phyloP scores from a whole-genome alignment of 345 rosid species.

The Eucalyptus sp. region DNA sequence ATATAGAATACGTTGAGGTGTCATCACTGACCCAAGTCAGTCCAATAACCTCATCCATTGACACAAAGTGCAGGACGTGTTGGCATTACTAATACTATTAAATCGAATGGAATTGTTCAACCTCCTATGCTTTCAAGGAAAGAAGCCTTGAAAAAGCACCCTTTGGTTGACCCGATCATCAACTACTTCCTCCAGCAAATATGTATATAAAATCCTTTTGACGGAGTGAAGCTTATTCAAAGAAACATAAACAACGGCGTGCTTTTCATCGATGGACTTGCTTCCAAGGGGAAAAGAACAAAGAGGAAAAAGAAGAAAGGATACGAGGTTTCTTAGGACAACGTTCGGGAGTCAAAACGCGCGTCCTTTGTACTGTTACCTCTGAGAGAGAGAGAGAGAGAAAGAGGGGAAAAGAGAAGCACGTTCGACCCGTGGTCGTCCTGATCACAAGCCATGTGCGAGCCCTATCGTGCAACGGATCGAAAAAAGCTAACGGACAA shows the following conservation, averaged over 20 bases:
- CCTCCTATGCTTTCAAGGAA: neutral
- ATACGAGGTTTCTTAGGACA: neutral
- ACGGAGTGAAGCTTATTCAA: neutral
- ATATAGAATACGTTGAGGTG: neutral
- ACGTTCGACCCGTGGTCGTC: neutral
- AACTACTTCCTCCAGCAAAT: neutral
- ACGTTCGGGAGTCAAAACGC: neutral
- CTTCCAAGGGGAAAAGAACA: neutral
- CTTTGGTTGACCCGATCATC: neutral
- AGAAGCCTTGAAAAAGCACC: neutral
- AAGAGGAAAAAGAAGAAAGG: neutral
- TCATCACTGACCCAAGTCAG: neutral
- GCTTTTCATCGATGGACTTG: neutral
- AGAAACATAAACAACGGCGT: neutral
- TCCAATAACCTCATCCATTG: neutral
- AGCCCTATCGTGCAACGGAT: neutral
- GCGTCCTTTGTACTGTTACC: neutral
- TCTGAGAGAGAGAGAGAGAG: neutral
- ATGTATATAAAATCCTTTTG: neutral
- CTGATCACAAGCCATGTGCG: neutral
- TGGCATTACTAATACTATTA: neutral
- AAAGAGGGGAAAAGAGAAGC: neutral
- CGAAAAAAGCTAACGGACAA: neutral
- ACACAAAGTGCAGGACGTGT: neutral
- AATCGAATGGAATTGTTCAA: neutral